These are phyloP conservation scores for Mikania micrantha DNA, from an alignment of 129 eudicot species.

Conservation along the genomic window DNA sequence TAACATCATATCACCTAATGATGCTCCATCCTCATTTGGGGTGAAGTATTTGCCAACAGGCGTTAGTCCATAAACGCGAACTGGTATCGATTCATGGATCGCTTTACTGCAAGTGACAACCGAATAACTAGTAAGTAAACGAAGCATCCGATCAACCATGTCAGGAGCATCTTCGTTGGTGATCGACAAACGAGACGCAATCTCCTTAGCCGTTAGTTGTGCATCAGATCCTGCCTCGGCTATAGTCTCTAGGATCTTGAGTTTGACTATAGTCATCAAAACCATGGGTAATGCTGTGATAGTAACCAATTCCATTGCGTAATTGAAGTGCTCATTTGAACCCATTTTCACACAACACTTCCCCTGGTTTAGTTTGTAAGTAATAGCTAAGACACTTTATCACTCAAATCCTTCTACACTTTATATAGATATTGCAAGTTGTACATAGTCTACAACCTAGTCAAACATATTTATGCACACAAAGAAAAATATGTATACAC, in stretches of 20 bases:
- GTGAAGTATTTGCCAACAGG: slow-evolving; percentile 22
- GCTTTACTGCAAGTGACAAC: slow-evolving; percentile 7
- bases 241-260: slow-evolving; percentile 14
- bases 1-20: not conserved
- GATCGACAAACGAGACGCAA: slow-evolving; percentile 5
- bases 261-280: not conserved
- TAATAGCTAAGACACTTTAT: not conserved
- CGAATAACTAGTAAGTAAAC: no score
- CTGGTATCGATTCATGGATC: not conserved
- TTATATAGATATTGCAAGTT: no score
- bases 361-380: no score
- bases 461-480: no score
- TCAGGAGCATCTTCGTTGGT: slow-evolving; percentile 10
- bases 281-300: slow-evolving; percentile 11
- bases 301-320: slow-evolving; percentile 8
- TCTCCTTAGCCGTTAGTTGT: slow-evolving; percentile 11
- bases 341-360: slow-evolving; percentile 20
- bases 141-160: slow-evolving; percentile 26
- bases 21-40: not conserved
- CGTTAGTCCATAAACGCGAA: slow-evolving; percentile 10
- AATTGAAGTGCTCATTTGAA: not conserved
- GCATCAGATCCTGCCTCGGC: slow-evolving; percentile 18
- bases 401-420: no score
- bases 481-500: no score
- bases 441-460: no score